phyloP scores from a whole-genome alignment of 148 eudicot species.

The Salicornia ramosissima region DNA sequence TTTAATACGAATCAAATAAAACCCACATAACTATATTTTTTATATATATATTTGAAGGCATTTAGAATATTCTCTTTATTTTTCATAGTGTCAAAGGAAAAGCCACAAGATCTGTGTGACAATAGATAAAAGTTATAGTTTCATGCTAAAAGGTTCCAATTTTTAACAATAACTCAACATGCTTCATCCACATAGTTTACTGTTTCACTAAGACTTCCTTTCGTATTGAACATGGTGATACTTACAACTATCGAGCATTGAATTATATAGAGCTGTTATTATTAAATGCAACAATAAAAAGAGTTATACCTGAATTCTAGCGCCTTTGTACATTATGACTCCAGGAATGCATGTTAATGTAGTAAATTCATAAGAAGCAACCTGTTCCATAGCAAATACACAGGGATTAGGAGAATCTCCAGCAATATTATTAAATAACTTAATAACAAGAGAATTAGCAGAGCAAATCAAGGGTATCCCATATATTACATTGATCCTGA shows the following conservation, averaged over 20 bases:
- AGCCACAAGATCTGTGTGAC: no score
- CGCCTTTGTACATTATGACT: slow-evolving; percentile 91
- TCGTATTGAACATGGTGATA: neutral
- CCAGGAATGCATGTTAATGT: slow-evolving; percentile 99
- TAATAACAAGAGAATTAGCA: neutral
- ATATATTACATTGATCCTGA: no score
- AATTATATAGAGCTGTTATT: neutral
- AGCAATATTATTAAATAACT: neutral
- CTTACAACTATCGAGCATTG: neutral
- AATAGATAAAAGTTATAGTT: no score
- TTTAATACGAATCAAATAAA: no score
- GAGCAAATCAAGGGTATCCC: neutral
- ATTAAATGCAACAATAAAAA: neutral
- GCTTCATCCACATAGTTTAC: neutral
- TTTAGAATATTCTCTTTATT: no score
- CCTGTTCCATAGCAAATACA: slow-evolving; percentile 40
- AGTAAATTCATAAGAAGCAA: slow-evolving; percentile 99
- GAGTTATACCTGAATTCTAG: slow-evolving; percentile 81
- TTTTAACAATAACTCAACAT: no score
- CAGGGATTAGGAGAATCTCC: neutral
- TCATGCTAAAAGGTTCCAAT: no score
- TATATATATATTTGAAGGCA: no score
- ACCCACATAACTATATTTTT: no score
- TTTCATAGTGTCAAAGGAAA: no score
- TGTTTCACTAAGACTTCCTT: neutral